Conservation (phyloP, 2,329 filamentous ascomycete genomes). For the Phyllosticta citriasiana region DNA sequence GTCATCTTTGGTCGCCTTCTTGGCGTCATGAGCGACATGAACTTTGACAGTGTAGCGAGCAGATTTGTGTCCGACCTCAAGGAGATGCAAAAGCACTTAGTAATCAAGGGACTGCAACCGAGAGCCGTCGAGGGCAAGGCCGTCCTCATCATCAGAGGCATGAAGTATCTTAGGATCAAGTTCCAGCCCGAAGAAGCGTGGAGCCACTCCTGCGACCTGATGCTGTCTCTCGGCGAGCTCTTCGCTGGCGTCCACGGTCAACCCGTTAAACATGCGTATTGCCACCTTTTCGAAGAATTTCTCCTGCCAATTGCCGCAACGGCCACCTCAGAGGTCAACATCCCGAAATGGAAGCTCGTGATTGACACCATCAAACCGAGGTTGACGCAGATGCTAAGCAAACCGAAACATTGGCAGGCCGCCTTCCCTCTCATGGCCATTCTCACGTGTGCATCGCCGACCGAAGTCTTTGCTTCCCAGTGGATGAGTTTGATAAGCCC, state of each 20-base stretch:
- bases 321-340: conserved; percentile 64
- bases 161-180: conserved; percentile 78
- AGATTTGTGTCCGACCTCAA: conserved; percentile 78
- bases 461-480: conserved; percentile 72
- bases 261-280: conserved; percentile 87
- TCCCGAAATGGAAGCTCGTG: conserved; percentile 80
- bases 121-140: conserved; percentile 70
- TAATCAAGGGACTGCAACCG: conserved; percentile 56
- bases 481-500: conserved; percentile 77
- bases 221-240: conserved; percentile 68
- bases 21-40: conserved; percentile 91
- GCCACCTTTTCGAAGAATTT: conserved; percentile 78
- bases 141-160: conserved; percentile 78
- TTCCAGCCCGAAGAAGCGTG: conserved; percentile 64
- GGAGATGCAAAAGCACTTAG: conserved; percentile 63
- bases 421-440: conserved; percentile 83
- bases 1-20: conserved; percentile 84
- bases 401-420: conserved; percentile 83
- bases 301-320: conserved; percentile 78
- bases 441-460: conserved; percentile 76
- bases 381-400: conserved; percentile 74
- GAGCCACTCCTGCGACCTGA: conserved; percentile 81
- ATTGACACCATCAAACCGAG: conserved; percentile 68
- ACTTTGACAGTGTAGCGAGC: conserved; percentile 73
- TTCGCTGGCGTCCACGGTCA: conserved; percentile 82